A percentile compares a stretch with the other conserved stretches of the same genome.
These are phyloP conservation scores for Andrographis paniculata DNA, from an alignment of 305 asterid genomes.

Conservation along the genomic window DNA sequence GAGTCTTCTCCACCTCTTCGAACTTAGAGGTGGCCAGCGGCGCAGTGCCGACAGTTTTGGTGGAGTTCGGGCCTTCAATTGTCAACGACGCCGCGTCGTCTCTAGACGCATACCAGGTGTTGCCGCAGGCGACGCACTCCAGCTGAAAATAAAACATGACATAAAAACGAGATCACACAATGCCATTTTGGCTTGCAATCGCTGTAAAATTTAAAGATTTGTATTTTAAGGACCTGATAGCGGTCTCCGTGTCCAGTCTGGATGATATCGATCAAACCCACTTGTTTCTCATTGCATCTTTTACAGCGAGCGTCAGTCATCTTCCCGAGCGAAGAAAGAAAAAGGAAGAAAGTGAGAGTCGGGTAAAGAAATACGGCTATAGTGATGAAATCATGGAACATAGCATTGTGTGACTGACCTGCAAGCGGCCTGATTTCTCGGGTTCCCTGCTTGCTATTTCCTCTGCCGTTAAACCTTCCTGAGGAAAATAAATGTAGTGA, in stretches of 20 bases:
- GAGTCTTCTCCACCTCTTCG: slow-evolving; percentile 53
- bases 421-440: slow-evolving; percentile 48
- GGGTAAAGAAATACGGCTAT: neutral
- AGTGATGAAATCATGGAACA: slow-evolving; percentile 12
- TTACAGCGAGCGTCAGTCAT: slow-evolving; percentile 93
- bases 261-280: slow-evolving; percentile 56
- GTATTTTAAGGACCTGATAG: slow-evolving; percentile 49
- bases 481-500: slow-evolving; percentile 15
- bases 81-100: slow-evolving; percentile 63
- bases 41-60: slow-evolving; percentile 39
- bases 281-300: slow-evolving; percentile 65
- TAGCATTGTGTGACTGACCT: slow-evolving; percentile 31
- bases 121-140: slow-evolving; percentile 72
- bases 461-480: slow-evolving; percentile 79
- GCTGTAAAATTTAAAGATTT: too few relatives aligned
- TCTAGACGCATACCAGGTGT: slow-evolving; percentile 72
- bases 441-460: slow-evolving; percentile 63
- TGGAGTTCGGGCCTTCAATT: slow-evolving; percentile 47
- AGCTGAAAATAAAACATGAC: slow-evolving; percentile 32
- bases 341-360: slow-evolving; percentile 1
- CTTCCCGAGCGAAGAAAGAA: slow-evolving; percentile 25
- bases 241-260: slow-evolving; percentile 87
- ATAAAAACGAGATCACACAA: neutral
- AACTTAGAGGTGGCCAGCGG: slow-evolving; percentile 65
- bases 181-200: too few relatives aligned